Evolutionary conservation across 768 basidiomycete genomes (phyloP).

Genomic region (Thelephora aurantiotincta): DNA sequence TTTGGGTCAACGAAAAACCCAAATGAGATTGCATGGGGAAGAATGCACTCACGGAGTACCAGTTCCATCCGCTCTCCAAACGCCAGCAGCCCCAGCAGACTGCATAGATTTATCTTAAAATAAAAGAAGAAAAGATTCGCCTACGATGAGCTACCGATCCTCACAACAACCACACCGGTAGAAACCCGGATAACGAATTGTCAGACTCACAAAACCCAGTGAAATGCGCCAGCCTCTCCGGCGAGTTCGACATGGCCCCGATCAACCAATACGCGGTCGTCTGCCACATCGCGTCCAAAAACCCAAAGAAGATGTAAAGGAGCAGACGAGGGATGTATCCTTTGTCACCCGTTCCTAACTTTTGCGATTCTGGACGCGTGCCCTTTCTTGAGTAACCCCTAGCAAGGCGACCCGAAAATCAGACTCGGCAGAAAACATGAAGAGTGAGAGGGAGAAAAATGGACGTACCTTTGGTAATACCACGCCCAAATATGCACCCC

Average conservation of each 20-base stretch:
- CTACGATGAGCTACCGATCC: too few relatives aligned
- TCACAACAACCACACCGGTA: too few relatives aligned
- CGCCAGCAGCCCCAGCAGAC: conserved; percentile 60
- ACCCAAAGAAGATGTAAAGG: conserved; percentile 59
- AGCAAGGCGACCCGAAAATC: not conserved
- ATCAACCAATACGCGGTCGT: conserved; percentile 73
- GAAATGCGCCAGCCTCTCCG: conserved; percentile 66
- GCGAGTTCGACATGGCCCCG: conserved; percentile 79
- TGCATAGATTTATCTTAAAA: conserved; percentile 62
- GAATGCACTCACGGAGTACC: conserved; percentile 36
- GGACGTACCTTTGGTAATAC: conserved; percentile 52
- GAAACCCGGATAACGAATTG: too few relatives aligned
- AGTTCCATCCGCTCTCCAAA: conserved; percentile 59
- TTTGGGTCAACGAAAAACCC: not conserved
- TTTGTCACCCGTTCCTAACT: conserved; percentile 46
- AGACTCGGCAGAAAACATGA: too few relatives aligned
- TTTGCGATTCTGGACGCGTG: conserved; percentile 22
- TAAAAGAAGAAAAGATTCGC: not conserved
- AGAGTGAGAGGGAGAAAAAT: not conserved
- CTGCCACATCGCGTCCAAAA: conserved; percentile 80
- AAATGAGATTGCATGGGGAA: not conserved
- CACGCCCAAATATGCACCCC: conserved; percentile 65
- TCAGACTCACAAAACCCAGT: conserved; percentile 60
- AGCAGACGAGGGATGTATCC: conserved; percentile 40
- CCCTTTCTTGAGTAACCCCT: conserved; percentile 48